Evolutionary conservation across 495 filamentous ascomycete species (phyloP), one percentile per base, ranked within the genome.

Genomic region (Wilcoxina mikolae): DNA sequence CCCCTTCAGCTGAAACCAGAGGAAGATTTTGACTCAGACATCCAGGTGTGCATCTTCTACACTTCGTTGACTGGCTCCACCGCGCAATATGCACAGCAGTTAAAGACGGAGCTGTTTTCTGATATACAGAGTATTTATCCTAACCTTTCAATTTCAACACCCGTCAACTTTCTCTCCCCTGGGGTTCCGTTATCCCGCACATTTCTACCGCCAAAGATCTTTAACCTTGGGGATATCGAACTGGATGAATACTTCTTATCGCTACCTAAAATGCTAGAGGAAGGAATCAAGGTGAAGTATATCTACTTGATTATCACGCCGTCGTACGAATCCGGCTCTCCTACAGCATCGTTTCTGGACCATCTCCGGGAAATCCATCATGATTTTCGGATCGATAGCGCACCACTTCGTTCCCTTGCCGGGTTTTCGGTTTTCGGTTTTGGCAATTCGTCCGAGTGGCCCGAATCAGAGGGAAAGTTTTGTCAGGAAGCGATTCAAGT

Each of bases 391-490:
- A 91, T 96, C 56, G 87, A 95, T 65, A 94, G 87, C 0, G 82
- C 84, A 1, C 83, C 91, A 0, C 67, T 96, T 39, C 81, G 82
- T 0, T 70, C 70, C 9, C 68, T 95, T 35, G 71, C 86, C 3
- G 90, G 90, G 10, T 96, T 93, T 62, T 84, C 83, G 0, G 90
- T 96, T 1, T 95, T 95, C 72, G 90, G 90, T 0, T 82, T 95
- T 60, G 90, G 90, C 18, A 90, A 96, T 65, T 78, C 77, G 53
- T 84, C 89, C 65, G 87, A 83, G 42, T 96, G 90, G 90, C 84
- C 87, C 1, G 85, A 81, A 0, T 86, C 89, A 61, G 81, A 83
- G 53, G 85, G 93, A 58, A 90, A 89, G 0, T 96, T 85, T 68
- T 95, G 90, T 64, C 84, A 82, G 27, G 88, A 96, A 64, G 90